Base-by-base conservation (phyloP, 2,329 filamentous ascomycete species). In the Hypoxylon sp. region DNA sequence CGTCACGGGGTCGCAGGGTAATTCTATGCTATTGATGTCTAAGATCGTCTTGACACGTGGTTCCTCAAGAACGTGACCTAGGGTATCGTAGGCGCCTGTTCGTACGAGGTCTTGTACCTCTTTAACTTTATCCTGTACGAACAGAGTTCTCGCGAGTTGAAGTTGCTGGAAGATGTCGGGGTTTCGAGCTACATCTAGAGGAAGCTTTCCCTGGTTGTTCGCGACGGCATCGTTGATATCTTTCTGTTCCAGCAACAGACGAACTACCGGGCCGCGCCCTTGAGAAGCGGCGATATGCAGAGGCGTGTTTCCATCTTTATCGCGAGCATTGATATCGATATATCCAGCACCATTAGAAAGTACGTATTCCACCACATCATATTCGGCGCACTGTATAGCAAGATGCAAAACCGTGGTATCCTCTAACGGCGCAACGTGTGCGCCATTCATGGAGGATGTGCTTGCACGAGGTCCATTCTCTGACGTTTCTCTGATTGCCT, bases 121-220 rank as follows among this genome's bases (percentile, higher is more conserved):
- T 75, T 90, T 90, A 13, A 97, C 89, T 78, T 95, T 97, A 70
- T 86, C 87, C 75, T 99, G 96, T 62, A 97, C 91, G 79, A 95
- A 98, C 55, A 98, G 84, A 3, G 94, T 97, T 48, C 94, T 89
- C 7, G 94, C 91, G 15, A 98, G 89, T 80, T 99, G 96, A 57
- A 99, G 86, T 76, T 95, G 91, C 81, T 98, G 94, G 82, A 97
- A 98, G 62, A 98, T 98, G 17, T 98, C 95, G 1, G 96, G 93
- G 27, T 91, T 98, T 42, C 94, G 90, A 3, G 96, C 93, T 46
- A 98, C 85, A 75, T 99, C 96, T 56, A 98, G 88, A 4, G 96
- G 91, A 3, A 94, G 88, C 75, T 94, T 93, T 58, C 93, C 94
- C 63, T 93, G 90, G 75, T 91, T 90, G 81, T 99, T 99, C 60